phyloP scores from a whole-genome alignment of 352 stramenopile species.

The Globisporangium cylindrosporum region DNA sequence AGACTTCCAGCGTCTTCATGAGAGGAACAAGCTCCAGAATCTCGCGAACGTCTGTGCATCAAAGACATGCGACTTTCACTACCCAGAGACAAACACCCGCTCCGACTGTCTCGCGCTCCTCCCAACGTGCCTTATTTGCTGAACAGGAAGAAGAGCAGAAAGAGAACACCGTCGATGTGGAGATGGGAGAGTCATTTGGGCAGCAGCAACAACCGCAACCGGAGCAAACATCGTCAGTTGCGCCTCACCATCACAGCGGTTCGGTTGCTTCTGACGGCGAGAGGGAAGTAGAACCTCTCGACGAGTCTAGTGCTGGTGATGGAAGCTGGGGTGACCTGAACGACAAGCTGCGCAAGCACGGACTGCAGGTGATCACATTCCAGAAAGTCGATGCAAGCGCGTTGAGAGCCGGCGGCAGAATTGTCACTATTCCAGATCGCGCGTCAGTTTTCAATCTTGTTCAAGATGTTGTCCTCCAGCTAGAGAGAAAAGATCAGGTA shows the following conservation, averaged over 20 bases:
- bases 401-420: conserved; percentile 1
- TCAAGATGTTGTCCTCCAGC: conserved; percentile 57
- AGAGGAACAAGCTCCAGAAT: background rate
- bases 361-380: conserved; percentile 44
- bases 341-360: conserved; percentile 58
- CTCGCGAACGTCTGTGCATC: background rate
- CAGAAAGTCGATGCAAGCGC: conserved; percentile 17
- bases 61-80: background rate
- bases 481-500: conserved; percentile 73
- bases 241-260: background rate
- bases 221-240: background rate
- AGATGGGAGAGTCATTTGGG: background rate
- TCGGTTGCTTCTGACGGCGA: background rate
- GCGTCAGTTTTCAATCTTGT: conserved; percentile 56
- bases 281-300: background rate
- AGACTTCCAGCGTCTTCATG: background rate
- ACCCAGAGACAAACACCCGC: background rate
- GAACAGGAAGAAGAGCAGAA: conserved; percentile 11
- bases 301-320: background rate
- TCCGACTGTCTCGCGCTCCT: background rate
- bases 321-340: conserved; percentile 30
- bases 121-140: conserved; percentile 12
- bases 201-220: background rate
- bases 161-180: background rate
- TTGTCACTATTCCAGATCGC: conserved; percentile 32